Evolutionary conservation across 2,329 filamentous ascomycete species (phyloP).

Genomic region (Microascus cirrosus): DNA sequence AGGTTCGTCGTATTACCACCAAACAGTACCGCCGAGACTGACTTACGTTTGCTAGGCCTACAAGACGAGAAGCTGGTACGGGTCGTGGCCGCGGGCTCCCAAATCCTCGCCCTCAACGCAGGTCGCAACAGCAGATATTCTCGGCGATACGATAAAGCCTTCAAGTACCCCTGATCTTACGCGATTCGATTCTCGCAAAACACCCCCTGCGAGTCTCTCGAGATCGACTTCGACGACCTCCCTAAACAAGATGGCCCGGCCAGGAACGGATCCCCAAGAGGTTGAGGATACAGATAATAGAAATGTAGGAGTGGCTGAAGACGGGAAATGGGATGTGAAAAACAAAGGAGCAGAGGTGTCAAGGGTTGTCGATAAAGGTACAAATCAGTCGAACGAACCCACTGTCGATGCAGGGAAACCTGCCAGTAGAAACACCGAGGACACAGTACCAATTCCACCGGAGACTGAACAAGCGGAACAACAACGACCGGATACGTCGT

Average conservation of each 20-base stretch:
- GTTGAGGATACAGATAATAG: not conserved
- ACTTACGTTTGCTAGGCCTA: slow-evolving; percentile 24
- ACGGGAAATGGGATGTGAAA: not conserved
- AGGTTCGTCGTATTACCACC: not conserved
- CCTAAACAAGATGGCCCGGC: slow-evolving; percentile 10
- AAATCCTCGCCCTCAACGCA: slow-evolving; percentile 50
- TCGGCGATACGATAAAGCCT: slow-evolving; percentile 41
- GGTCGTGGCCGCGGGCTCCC: slow-evolving; percentile 43
- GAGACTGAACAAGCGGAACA: not conserved
- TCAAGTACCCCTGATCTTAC: slow-evolving; percentile 34
- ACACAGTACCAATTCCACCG: not conserved
- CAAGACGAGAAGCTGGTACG: slow-evolving; percentile 51
- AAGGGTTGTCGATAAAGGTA: not conserved
- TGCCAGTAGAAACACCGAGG: slow-evolving; percentile 2
- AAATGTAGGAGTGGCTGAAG: not conserved
- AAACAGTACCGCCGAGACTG: not conserved
- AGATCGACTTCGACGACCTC: slow-evolving; percentile 14
- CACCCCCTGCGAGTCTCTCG: slow-evolving; percentile 4
- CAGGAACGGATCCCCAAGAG: not conserved
- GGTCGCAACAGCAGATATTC: slow-evolving; percentile 48
- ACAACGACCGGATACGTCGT: slow-evolving; percentile 18
- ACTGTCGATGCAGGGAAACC: not conserved
- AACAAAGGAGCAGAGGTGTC: not conserved
- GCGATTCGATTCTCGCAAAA: slow-evolving; percentile 34
- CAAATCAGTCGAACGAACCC: not conserved